Conservation (phyloP, 1,284 basidiomycete genomes). For the Marasmius oreades region DNA sequence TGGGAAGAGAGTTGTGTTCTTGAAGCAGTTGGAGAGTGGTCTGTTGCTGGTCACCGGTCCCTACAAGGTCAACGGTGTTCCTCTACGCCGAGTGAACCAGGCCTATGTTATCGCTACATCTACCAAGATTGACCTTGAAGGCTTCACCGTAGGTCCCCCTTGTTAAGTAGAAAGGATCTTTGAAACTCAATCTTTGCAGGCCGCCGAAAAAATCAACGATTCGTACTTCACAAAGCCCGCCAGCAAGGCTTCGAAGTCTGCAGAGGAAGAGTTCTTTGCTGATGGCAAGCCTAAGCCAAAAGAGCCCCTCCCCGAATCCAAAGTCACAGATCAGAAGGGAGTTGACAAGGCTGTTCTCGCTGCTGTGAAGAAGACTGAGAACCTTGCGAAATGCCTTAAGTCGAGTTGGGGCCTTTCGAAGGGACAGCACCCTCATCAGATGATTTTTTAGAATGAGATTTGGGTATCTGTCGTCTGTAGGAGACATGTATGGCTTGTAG, state of each 20-base stretch:
- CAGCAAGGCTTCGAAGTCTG: constrained; percentile 67
- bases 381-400: constrained; percentile 92
- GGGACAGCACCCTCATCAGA: constrained; percentile 88
- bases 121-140: constrained; percentile 87
- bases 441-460: constrained; percentile 65
- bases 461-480: constrained; percentile 14
- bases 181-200: constrained; percentile 34
- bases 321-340: constrained; percentile 91
- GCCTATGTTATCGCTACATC: constrained; percentile 99
- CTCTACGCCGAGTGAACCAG: constrained; percentile 97
- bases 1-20: constrained; percentile 97
- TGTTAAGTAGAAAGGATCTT: constrained; percentile 5
- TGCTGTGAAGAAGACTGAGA: constrained; percentile 90
- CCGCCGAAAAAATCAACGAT: constrained; percentile 92
- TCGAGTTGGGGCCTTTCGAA: constrained; percentile 94
- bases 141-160: constrained; percentile 60
- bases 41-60: constrained; percentile 96
- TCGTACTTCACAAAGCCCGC: constrained; percentile 90
- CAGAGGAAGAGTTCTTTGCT: constrained; percentile 95
- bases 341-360: constrained; percentile 85
- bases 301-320: constrained; percentile 86
- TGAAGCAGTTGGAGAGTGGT: constrained; percentile 95
- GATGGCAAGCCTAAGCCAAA: constrained; percentile 93
- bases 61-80: constrained; percentile 98
- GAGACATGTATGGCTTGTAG: constrained; percentile 18